A percentile compares a stretch with the other conserved stretches of the same genome.
phyloP scores from a whole-genome alignment of 441 rosid genomes.

The Gossypium schwendimanii region DNA sequence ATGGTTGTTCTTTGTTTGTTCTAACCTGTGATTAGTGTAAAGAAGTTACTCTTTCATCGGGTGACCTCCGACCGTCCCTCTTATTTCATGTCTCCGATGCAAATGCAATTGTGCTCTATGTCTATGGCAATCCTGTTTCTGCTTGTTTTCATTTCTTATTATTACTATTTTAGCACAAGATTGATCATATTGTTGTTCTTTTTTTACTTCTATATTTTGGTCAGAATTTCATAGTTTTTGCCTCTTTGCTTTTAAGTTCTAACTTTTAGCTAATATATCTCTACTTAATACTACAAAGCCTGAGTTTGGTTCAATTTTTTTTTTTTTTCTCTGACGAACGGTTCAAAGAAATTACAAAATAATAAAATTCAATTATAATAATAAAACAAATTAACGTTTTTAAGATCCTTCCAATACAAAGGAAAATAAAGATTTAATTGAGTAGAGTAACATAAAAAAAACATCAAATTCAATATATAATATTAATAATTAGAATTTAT shows the following conservation, averaged over 20 bases:
- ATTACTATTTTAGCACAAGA: background rate
- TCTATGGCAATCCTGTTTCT: background rate
- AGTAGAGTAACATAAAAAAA: too few species aligned
- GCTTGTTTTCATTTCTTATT: background rate
- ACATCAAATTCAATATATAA: too few species aligned
- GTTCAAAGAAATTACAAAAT: too few species aligned
- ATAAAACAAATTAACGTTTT: too few species aligned
- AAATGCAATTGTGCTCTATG: background rate
- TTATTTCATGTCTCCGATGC: background rate
- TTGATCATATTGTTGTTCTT: background rate
- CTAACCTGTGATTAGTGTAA: constrained; percentile 36
- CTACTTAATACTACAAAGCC: too few species aligned
- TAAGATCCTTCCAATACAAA: too few species aligned
- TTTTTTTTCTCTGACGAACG: too few species aligned
- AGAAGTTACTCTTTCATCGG: background rate
- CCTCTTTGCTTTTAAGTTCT: background rate
- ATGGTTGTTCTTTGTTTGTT: constrained; percentile 58
- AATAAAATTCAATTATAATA: too few species aligned
- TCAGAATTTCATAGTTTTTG: background rate
- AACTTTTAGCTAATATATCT: background rate
- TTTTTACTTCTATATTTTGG: background rate
- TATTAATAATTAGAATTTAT: too few species aligned
- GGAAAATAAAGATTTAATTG: too few species aligned
- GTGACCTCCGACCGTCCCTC: background rate
- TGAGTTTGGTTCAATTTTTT: too few species aligned